phyloP scores from a whole-genome alignment of 305 asterid species.

The Fraxinus latifolia region DNA sequence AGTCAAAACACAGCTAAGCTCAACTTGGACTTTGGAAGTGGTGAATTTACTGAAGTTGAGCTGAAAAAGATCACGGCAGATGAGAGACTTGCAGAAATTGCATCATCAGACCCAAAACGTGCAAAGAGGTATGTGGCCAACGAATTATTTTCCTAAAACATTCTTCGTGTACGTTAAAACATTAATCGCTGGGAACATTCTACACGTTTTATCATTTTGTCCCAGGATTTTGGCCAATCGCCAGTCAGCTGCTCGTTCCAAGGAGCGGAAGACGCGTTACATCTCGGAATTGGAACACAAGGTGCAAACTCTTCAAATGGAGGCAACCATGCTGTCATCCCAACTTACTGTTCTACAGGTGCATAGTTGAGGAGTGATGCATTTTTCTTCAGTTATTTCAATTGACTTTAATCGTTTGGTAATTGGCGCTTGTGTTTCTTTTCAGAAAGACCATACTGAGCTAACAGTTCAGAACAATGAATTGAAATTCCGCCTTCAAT shows the following conservation, averaged over 20 bases:
- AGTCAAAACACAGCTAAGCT: slow-evolving; percentile 37
- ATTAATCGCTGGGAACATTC: neutral
- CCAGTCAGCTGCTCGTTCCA: slow-evolving; percentile 95
- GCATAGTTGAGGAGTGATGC: neutral
- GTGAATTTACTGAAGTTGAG: slow-evolving; percentile 73
- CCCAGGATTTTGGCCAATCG: slow-evolving; percentile 86
- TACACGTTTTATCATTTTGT: neutral
- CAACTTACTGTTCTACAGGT: slow-evolving; percentile 77
- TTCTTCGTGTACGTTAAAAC: neutral
- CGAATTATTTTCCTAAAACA: neutral
- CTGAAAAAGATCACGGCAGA: slow-evolving; percentile 72
- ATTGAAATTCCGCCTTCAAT: slow-evolving; percentile 77
- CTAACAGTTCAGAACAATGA: slow-evolving; percentile 69
- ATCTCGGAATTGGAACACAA: slow-evolving; percentile 89
- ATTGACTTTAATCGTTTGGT: neutral
- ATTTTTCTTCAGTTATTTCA: slow-evolving; percentile 9
- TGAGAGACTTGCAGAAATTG: slow-evolving; percentile 79
- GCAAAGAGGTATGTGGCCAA: slow-evolving; percentile 62
- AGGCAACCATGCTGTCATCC: slow-evolving; percentile 67
- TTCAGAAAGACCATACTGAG: slow-evolving; percentile 67
- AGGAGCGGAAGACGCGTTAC: slow-evolving; percentile 82
- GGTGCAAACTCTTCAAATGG: slow-evolving; percentile 79
- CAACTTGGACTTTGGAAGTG: slow-evolving; percentile 56
- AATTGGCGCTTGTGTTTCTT: slow-evolving; percentile 15
- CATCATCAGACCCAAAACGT: slow-evolving; percentile 74